Conservation (phyloP, 345 rosid genomes). For the Melaleuca alternifolia region DNA sequence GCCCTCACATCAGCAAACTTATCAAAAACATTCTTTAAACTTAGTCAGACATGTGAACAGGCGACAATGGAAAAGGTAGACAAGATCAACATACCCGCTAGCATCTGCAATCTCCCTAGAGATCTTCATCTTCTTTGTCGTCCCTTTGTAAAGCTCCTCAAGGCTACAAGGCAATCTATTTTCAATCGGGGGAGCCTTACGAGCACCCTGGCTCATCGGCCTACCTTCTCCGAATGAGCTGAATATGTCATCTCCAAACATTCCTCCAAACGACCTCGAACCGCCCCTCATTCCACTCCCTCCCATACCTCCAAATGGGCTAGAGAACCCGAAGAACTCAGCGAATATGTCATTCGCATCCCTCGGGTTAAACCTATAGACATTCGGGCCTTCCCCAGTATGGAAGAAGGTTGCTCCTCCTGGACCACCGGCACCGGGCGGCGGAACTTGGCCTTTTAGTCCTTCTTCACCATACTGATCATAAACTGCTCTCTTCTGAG, state of each 20-base stretch:
- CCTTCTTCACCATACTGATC: slow-evolving; percentile 90
- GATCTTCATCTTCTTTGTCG: slow-evolving; percentile 79
- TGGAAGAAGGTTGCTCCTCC: slow-evolving; percentile 66
- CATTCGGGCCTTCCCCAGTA: slow-evolving; percentile 53
- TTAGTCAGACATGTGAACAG: neutral
- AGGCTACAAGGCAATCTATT: slow-evolving; percentile 48
- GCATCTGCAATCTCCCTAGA: slow-evolving; percentile 66
- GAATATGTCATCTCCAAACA: slow-evolving; percentile 63
- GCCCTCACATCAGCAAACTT: neutral
- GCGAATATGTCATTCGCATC: slow-evolving; percentile 65
- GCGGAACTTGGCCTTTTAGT: slow-evolving; percentile 64
- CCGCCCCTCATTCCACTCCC: slow-evolving; percentile 25
- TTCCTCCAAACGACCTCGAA: slow-evolving; percentile 36
- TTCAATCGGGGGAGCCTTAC: slow-evolving; percentile 55
- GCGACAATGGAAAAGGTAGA: neutral
- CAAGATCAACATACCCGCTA: slow-evolving; percentile 43
- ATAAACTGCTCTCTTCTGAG: slow-evolving; percentile 68
- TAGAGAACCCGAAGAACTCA: slow-evolving; percentile 55
- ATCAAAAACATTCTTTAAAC: neutral
- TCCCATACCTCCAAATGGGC: slow-evolving; percentile 46
- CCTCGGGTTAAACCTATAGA: slow-evolving; percentile 58
- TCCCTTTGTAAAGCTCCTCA: slow-evolving; percentile 70
- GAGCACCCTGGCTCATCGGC: slow-evolving; percentile 28
- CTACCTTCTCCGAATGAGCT: slow-evolving; percentile 39
- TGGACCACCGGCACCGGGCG: slow-evolving; percentile 51